Percentiles rank a stretch among this genome's conserved stretches.
phyloP scores from a whole-genome alignment of 148 eudicot genomes.

The Rhododendron kiyosumense region DNA sequence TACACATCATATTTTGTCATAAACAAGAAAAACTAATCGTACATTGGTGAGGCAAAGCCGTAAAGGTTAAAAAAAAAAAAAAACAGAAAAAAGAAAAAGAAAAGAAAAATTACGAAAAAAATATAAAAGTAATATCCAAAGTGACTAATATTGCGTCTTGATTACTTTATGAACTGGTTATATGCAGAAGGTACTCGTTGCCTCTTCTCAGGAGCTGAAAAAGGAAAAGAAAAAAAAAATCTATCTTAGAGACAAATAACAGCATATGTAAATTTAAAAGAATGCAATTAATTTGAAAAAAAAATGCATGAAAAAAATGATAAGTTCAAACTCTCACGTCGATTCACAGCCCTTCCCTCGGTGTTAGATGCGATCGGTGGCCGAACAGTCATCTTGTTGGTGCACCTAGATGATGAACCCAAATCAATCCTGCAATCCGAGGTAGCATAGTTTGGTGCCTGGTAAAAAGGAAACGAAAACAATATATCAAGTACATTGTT shows the following conservation, averaged over 20 bases:
- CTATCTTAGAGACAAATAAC: background rate
- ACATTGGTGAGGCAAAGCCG: background rate
- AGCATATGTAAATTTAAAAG: background rate
- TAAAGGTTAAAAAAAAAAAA: no score
- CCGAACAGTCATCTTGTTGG: slow-evolving; percentile 30
- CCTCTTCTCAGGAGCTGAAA: slow-evolving; percentile 92
- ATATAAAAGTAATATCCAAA: slow-evolving; percentile 7
- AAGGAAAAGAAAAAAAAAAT: background rate
- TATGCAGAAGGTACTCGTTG: slow-evolving; percentile 96
- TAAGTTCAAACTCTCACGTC: slow-evolving; percentile 38
- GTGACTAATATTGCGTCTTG: background rate
- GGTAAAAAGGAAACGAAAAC: background rate
- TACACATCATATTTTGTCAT: slow-evolving; percentile 13
- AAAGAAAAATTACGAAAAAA: background rate
- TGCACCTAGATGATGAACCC: slow-evolving; percentile 52
- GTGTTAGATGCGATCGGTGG: slow-evolving; percentile 22
- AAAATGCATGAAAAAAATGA: background rate
- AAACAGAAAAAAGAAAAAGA: background rate
- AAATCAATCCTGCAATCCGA: slow-evolving; percentile 45
- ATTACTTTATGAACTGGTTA: slow-evolving; percentile 91
- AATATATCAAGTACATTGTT: background rate
- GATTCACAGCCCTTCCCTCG: slow-evolving; percentile 47
- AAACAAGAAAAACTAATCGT: background rate
- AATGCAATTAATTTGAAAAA: background rate
- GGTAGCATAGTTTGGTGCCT: slow-evolving; percentile 44